A percentile compares a stretch with the other conserved stretches of the same genome.
phyloP scores from a whole-genome alignment of 164 flowering plant species.

The Berberis vulgaris region DNA sequence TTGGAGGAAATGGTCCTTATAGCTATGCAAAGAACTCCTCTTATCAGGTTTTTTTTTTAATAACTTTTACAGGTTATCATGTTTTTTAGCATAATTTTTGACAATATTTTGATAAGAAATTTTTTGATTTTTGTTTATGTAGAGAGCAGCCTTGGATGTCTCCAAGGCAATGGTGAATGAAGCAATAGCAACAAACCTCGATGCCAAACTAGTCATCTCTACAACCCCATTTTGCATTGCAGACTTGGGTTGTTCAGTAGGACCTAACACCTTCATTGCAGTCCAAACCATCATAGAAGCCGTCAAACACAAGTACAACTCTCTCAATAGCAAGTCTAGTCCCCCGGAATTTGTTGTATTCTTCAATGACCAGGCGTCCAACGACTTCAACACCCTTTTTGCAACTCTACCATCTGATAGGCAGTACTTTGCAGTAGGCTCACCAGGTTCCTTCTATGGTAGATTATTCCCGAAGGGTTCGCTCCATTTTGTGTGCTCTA shows the following conservation, averaged over 20 bases:
- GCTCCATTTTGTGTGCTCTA: constrained; percentile 17
- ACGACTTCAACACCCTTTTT: constrained; percentile 26
- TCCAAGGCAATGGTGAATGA: constrained; percentile 11
- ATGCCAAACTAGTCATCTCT: constrained; percentile 2
- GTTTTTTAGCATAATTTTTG: too few relatives aligned
- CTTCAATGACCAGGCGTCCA: constrained; percentile 13
- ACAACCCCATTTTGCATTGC: constrained; percentile 15
- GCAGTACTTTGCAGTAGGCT: constrained; percentile 14
- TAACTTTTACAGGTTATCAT: too few relatives aligned
- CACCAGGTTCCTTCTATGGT: constrained; percentile 19
- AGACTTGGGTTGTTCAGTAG: constrained; percentile 33
- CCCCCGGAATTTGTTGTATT: constrained; percentile 15
- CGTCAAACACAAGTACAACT: constrained; percentile 6
- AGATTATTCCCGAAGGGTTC: constrained; percentile 17
- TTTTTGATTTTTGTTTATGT: neutral
- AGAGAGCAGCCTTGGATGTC: constrained; percentile 10
- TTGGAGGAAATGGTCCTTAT: constrained; percentile 2
- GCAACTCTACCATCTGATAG: constrained; percentile 11
- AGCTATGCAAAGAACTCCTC: constrained; percentile 6
- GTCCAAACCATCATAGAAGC: constrained; percentile 23
- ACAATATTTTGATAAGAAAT: neutral
- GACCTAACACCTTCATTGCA: constrained; percentile 29
- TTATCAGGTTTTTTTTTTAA: neutral
- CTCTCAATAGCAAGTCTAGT: neutral
- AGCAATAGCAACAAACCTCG: constrained; percentile 19